These are phyloP conservation scores for Pichiaceae sp. DNA, from an alignment of 1,139 yeast genomes.

Conservation along the genomic window DNA sequence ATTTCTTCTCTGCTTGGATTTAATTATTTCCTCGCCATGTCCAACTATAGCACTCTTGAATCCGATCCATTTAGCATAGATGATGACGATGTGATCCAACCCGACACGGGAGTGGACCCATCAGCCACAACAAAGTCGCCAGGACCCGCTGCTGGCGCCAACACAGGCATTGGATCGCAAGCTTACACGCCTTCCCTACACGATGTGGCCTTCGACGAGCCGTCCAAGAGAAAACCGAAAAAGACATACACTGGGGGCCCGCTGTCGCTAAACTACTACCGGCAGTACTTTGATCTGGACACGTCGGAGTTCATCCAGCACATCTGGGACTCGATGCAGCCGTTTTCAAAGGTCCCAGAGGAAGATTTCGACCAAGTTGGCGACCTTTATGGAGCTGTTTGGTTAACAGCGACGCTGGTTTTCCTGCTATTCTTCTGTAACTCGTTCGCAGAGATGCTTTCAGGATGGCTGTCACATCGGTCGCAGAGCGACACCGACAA, in stretches of 20 bases:
- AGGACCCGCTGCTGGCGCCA: not conserved
- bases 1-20: no score
- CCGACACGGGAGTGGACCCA: conserved; percentile 8
- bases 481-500: conserved; percentile 18
- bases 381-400: conserved; percentile 75
- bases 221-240: conserved; percentile 5
- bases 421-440: conserved; percentile 67
- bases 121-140: not conserved
- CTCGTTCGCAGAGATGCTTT: conserved; percentile 49
- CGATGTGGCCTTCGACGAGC: not conserved
- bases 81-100: conserved; percentile 19
- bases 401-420: conserved; percentile 78
- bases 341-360: conserved; percentile 26
- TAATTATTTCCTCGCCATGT: not conserved
- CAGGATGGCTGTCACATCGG: conserved; percentile 24
- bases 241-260: conserved; percentile 30
- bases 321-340: conserved; percentile 37
- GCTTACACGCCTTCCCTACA: not conserved
- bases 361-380: conserved; percentile 34
- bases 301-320: conserved; percentile 48
- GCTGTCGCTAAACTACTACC: conserved; percentile 48
- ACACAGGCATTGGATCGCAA: not conserved
- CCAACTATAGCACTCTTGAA: not conserved
- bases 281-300: conserved; percentile 56
- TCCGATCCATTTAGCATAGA: conserved; percentile 6